phyloP scores from a whole-genome alignment of 306 rosid genomes.

The Lotus japonicus region DNA sequence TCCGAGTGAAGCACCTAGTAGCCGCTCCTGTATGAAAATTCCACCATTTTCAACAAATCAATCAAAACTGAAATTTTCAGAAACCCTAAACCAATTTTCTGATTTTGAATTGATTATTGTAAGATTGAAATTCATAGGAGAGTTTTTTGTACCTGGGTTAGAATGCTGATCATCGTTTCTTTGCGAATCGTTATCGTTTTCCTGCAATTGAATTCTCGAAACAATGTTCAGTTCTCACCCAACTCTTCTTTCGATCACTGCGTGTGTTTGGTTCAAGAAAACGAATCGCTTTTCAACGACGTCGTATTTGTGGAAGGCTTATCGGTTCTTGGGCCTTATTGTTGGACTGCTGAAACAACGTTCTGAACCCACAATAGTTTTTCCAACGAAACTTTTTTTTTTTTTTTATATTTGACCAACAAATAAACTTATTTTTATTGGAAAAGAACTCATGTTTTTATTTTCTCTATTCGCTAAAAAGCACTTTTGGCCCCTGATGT shows the following conservation, averaged over 20 bases:
- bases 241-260: conserved; percentile 1
- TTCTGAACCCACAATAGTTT: background rate
- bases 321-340: background rate
- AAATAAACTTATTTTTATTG: too few relatives aligned
- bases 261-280: background rate
- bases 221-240: background rate
- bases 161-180: conserved; percentile 64
- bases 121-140: background rate
- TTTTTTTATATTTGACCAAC: too few relatives aligned
- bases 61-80: background rate
- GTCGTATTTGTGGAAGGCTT: conserved; percentile 7
- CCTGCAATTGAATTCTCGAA: conserved; percentile 4
- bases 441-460: too few relatives aligned
- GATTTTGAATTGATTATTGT: background rate
- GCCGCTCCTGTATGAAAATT: conserved; percentile 46
- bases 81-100: background rate
- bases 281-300: background rate
- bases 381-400: too few relatives aligned
- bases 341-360: background rate
- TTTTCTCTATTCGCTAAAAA: too few relatives aligned
- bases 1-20: conserved; percentile 80
- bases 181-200: background rate
- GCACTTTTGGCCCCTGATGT: too few relatives aligned
- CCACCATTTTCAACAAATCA: background rate
- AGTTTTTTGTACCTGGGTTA: conserved; percentile 49